Evolutionary conservation across 2,329 filamentous ascomycete genomes (phyloP).

Genomic region (Colletotrichum shisoi): DNA sequence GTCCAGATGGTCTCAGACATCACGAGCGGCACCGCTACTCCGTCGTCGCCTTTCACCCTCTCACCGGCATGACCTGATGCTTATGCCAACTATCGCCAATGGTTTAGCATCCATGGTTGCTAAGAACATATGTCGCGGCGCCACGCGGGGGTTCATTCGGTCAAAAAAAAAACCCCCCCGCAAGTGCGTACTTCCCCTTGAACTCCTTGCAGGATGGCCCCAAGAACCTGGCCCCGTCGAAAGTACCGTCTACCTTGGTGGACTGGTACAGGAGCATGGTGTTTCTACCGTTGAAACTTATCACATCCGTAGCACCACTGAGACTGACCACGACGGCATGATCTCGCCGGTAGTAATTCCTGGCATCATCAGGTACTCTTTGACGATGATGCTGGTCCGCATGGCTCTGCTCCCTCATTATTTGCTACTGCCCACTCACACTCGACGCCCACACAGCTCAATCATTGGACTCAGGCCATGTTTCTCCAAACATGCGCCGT

Average conservation of each 20-base stretch:
- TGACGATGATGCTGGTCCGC: neutral
- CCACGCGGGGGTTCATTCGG: slow-evolving; percentile 17
- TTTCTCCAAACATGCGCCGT: slow-evolving; percentile 12
- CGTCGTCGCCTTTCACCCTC: slow-evolving; percentile 2
- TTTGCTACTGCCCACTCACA: neutral
- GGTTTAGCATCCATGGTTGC: neutral
- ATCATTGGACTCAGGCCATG: neutral
- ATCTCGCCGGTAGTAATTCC: neutral
- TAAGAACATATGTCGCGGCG: neutral
- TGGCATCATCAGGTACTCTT: neutral
- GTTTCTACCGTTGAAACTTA: slow-evolving; percentile 30
- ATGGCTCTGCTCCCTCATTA: neutral
- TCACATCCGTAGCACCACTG: slow-evolving; percentile 22
- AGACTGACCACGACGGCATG: slow-evolving; percentile 7
- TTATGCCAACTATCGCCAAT: slow-evolving; percentile 12
- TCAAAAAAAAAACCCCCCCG: neutral
- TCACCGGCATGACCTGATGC: neutral
- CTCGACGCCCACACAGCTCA: neutral
- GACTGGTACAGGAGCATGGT: neutral
- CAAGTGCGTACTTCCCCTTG: neutral
- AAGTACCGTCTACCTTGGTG: slow-evolving; percentile 2
- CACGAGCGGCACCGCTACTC: neutral
- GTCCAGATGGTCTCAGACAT: slow-evolving; percentile 1
- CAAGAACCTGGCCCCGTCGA: neutral
- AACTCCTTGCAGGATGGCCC: neutral